Base-by-base conservation (phyloP, 768 basidiomycete genomes). In the Tylopilus subfusipes region DNA sequence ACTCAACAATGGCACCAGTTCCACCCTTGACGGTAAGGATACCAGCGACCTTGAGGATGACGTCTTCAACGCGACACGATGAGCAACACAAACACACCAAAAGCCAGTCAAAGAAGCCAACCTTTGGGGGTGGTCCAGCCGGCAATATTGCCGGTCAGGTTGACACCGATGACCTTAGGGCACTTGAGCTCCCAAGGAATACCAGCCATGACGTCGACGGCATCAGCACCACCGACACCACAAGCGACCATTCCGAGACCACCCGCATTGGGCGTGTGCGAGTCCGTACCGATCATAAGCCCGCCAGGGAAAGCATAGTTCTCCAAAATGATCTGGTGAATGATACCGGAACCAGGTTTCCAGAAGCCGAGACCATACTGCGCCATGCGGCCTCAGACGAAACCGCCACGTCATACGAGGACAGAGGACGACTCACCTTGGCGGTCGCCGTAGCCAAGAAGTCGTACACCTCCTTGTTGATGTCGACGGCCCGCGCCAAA, bases 241-340 rank as follows among this genome's bases (percentile, higher is more conserved):
- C 96, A 96, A 43, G 96, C 96, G 72, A 98, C 80, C 97, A 98
- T 98, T 63, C 95, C 97, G 63, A 99, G 86, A 80, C 97, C 97
- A 72, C 97, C 97, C 57, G 97, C 97, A 70, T 98, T 98, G 46
- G 97, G 97, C 8, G 97, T 98, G 76, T 99, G 94, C 30, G 96
- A 98, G 78, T 99, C 97, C 54, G 96, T 98, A 72, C 97, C 97
- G 64, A 99, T 98, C 96, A 99, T 98, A 55, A 99, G 82, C 67
- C 95, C 92, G 77, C 96, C 96, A 50, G 96, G 96, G 85, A 98
- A 95, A 4, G 95, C 97, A 72, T 99, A 98, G 81, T 98, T 98
- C 75, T 99, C 96, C 66, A 98, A 82, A 70, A 99, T 93, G 69
- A 98, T 98, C 77, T 98, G 94, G 75, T 95, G 93, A 62, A 99